Evolutionary conservation across 306 rosid species (phyloP), one percentile per base, ranked within the genome.

Genomic region (Hippophae tibetana): DNA sequence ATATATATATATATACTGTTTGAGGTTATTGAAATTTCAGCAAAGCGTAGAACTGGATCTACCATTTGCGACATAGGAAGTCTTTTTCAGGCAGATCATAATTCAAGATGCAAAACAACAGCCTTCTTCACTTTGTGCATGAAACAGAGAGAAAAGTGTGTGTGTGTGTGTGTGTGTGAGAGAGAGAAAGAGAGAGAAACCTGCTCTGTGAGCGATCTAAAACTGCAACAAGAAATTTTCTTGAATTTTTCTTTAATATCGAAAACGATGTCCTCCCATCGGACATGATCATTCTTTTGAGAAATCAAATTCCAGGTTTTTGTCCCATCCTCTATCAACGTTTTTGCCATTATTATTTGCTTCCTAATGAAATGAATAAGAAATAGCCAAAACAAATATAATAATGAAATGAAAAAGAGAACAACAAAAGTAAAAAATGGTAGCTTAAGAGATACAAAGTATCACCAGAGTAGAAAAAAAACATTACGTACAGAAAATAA

Each of bases 201-300:
- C 95, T 92, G 96, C 61, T 68, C 81, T 13, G 84, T 72, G 65
- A 92, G 93, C 74, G 87, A 74, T 75, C 96, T 78, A 73, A 89
- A 79, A 62, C 76, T 70, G 82, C 90, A 81, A 64, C 66, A 61
- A 76, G 95, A 68, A 75, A 83, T 83, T 77, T 79, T 87, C 89
- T 73, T 76, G 79, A 92, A 87, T 52, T 74, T 76, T 69, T 78
- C 93, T 79, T 83, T 87, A 75, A 92, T 83, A 67, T 81, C 87
- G 49, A 72, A 85, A 43, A 73, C 76, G 40, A 75, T 81, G 48
- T 68, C 78, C 73, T 76, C 87, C 98, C 98, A 92, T 43, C 31
- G 87, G 80, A 85, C 76, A 58, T 68, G 77, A 53, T 73, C 48
- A 64, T 76, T 83, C 64, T 80, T 83, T 72, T 74, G 95, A 54